phyloP scores from a whole-genome alignment of 108 stramenopile genomes.

The Nannochloropsis gaditana region DNA sequence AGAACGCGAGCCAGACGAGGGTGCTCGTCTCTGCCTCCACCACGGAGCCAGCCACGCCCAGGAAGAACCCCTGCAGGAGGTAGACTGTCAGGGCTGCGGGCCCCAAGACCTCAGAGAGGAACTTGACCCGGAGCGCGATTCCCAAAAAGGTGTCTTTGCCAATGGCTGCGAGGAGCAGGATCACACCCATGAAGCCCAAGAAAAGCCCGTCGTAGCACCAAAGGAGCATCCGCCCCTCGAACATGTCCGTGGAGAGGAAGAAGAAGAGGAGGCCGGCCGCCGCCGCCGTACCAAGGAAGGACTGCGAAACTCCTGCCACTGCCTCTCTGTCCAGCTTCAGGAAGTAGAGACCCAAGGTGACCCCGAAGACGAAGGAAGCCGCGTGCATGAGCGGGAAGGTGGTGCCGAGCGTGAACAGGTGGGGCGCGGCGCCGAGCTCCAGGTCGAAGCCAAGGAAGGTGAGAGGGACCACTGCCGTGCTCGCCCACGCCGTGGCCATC shows the following conservation, averaged over 20 bases:
- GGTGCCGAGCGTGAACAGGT: not conserved
- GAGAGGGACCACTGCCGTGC: not conserved
- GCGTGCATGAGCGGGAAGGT: not conserved
- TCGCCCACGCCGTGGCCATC: constrained; percentile 9
- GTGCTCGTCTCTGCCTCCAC: not conserved
- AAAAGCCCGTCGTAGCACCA: constrained; percentile 9
- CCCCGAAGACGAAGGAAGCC: not conserved
- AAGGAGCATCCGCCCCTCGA: constrained; percentile 6
- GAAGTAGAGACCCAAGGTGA: not conserved
- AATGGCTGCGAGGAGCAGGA: not conserved
- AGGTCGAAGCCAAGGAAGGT: not conserved
- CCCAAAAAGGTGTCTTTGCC: not conserved
- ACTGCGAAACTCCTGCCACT: not conserved
- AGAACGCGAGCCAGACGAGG: not conserved
- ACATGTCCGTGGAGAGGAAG: not conserved
- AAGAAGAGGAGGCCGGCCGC: not conserved
- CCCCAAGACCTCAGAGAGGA: not conserved
- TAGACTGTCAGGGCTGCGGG: constrained; percentile 1
- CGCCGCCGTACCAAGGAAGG: not conserved
- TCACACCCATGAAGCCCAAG: not conserved
- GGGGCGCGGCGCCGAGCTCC: not conserved
- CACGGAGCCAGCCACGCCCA: not conserved
- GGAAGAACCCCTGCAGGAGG: not conserved
- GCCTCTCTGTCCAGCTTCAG: not conserved
- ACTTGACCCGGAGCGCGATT: not conserved